Conservation (phyloP, 2,329 filamentous ascomycete species). For the Beauveria rudraprayagi region DNA sequence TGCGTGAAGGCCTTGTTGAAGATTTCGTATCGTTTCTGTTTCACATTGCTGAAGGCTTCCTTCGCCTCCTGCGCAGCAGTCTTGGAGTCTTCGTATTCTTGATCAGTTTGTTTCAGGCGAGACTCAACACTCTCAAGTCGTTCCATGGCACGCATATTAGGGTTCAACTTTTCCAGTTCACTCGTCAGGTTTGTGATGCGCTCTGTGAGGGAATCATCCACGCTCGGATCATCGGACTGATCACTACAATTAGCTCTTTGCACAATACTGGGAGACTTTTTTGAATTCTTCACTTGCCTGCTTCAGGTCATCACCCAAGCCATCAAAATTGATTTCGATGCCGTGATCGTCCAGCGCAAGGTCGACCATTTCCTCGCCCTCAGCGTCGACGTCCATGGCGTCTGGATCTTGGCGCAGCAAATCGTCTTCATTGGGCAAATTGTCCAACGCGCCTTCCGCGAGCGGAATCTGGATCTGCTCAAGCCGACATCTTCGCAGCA, state of each 20-base stretch:
- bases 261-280: background rate
- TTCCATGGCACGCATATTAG: conserved; percentile 93
- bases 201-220: conserved; percentile 70
- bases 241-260: conserved; percentile 21
- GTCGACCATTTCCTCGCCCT: conserved; percentile 51
- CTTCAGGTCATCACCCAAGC: conserved; percentile 74
- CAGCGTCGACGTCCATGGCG: conserved; percentile 82
- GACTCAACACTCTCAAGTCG: conserved; percentile 79
- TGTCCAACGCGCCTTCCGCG: conserved; percentile 66
- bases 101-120: conserved; percentile 74
- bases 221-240: conserved; percentile 59
- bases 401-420: conserved; percentile 71
- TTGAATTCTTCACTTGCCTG: conserved; percentile 44
- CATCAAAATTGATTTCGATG: conserved; percentile 79
- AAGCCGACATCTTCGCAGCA: conserved; percentile 83
- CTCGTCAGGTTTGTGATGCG: conserved; percentile 65
- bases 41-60: conserved; percentile 75
- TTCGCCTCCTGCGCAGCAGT: conserved; percentile 64
- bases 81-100: conserved; percentile 82
- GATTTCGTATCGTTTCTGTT: conserved; percentile 74
- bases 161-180: conserved; percentile 88
- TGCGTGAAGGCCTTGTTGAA: conserved; percentile 95
- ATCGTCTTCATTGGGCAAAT: conserved; percentile 79
- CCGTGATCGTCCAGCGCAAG: conserved; percentile 79
- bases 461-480: conserved; percentile 88